Evolutionary conservation across 2,329 filamentous ascomycete genomes (phyloP).

Genomic region (Fusarium oxysporum): DNA sequence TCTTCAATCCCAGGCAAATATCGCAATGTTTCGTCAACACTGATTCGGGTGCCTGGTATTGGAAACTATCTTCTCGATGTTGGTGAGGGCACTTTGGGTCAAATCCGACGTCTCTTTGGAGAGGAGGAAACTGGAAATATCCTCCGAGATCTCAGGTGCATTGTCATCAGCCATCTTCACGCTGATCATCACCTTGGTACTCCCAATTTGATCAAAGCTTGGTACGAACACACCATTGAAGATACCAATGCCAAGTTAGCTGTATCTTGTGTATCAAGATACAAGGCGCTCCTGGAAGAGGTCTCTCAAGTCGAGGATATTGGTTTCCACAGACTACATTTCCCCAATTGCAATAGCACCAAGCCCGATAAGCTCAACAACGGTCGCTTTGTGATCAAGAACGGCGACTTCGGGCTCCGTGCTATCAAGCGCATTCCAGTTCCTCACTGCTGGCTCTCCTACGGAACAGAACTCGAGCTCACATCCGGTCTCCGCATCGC

Average conservation of each 20-base stretch:
- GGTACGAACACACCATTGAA: conserved; percentile 69
- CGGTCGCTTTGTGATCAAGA: conserved; percentile 54
- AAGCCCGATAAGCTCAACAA: conserved; percentile 40
- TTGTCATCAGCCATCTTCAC: conserved; percentile 96
- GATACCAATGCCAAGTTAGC: conserved; percentile 62
- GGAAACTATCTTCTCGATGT: conserved; percentile 94
- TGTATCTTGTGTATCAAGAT: conserved; percentile 76
- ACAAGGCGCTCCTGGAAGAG: conserved; percentile 82
- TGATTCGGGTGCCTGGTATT: conserved; percentile 83
- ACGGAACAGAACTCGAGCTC: conserved; percentile 82
- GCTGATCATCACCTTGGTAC: conserved; percentile 96
- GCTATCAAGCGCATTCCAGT: conserved; percentile 77
- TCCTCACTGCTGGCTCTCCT: conserved; percentile 81
- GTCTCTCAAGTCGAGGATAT: conserved; percentile 82
- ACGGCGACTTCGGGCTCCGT: conserved; percentile 69
- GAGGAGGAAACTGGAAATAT: conserved; percentile 74
- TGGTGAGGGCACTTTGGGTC: conserved; percentile 92
- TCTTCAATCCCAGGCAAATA: conserved; percentile 92
- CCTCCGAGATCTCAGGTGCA: conserved; percentile 79
- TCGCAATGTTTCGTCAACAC: conserved; percentile 91
- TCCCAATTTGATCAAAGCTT: conserved; percentile 82
- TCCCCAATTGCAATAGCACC: conserved; percentile 46
- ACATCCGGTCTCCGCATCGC: conserved; percentile 85
- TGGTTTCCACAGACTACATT: conserved; percentile 68
- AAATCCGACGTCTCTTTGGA: conserved; percentile 80